phyloP scores from a whole-genome alignment of 106 monocot genomes.

The Dendrobium nobile region DNA sequence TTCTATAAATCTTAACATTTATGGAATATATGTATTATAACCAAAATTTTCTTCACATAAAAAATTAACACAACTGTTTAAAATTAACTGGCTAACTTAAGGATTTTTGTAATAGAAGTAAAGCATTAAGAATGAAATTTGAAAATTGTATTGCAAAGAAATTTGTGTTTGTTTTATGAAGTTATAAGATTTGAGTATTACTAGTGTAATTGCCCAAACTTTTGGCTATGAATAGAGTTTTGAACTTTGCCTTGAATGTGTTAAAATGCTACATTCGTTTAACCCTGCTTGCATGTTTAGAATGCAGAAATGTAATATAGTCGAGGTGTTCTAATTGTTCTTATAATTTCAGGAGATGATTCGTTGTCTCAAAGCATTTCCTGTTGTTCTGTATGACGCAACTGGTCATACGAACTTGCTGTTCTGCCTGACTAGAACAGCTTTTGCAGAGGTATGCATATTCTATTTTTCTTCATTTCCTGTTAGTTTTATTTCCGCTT shows the following conservation, averaged over 20 bases:
- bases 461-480: conserved; percentile 1
- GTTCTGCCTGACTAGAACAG: conserved; percentile 55
- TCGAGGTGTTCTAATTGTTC: background rate
- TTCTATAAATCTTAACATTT: background rate
- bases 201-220: background rate
- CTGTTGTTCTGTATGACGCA: conserved; percentile 55
- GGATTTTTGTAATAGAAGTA: background rate
- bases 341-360: conserved; percentile 47
- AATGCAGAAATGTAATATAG: background rate
- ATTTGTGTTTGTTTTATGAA: background rate
- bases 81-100: background rate
- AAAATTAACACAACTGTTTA: background rate
- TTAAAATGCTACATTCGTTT: background rate
- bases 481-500: background rate
- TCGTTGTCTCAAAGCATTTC: conserved; percentile 39
- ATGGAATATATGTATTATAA: background rate
- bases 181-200: background rate
- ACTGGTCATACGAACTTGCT: conserved; percentile 71
- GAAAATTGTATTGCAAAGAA: background rate
- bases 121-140: background rate
- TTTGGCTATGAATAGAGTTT: background rate
- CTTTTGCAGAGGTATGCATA: conserved; percentile 57
- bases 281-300: background rate
- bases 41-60: background rate
- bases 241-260: background rate